Evolutionary conservation across 306 rosid genomes (phyloP).

Genomic region (Casuarina cunninghamiana): DNA sequence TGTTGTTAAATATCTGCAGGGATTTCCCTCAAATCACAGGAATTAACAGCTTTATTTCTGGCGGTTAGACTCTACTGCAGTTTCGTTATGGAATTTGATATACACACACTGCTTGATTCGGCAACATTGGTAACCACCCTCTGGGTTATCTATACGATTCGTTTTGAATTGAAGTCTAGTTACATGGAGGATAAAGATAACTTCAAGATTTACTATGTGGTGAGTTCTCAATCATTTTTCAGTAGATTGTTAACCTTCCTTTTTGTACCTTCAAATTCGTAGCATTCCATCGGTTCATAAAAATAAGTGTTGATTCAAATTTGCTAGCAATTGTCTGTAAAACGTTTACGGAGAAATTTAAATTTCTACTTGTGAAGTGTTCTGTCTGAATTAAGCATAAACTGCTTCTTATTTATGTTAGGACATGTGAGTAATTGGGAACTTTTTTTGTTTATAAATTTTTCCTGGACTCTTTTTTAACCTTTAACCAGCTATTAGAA

Average conservation of each 20-base stretch:
- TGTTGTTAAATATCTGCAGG: conserved; percentile 40
- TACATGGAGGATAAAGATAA: conserved; percentile 71
- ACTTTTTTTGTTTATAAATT: neutral
- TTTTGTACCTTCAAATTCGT: neutral
- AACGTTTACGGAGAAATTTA: neutral
- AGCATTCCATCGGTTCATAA: neutral
- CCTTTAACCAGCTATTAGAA: neutral
- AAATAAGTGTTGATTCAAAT: neutral
- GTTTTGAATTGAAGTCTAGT: conserved; percentile 58
- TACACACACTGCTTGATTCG: conserved; percentile 69
- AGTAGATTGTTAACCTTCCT: neutral
- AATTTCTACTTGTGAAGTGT: neutral
- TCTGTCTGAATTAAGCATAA: neutral
- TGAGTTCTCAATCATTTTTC: conserved; percentile 27
- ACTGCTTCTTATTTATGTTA: neutral
- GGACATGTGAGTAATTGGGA: neutral
- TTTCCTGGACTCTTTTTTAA: neutral
- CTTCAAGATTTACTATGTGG: conserved; percentile 61
- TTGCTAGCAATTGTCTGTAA: neutral
- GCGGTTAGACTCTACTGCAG: conserved; percentile 76
- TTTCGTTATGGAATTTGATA: conserved; percentile 79
- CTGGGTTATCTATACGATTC: conserved; percentile 77
- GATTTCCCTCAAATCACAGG: conserved; percentile 79
- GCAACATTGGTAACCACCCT: conserved; percentile 70
- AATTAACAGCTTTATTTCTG: conserved; percentile 67